Percentiles rank a stretch among this genome's conserved stretches.
Evolutionary conservation across 345 rosid genomes (phyloP).

Genomic region (Carallia pectinifolia): DNA sequence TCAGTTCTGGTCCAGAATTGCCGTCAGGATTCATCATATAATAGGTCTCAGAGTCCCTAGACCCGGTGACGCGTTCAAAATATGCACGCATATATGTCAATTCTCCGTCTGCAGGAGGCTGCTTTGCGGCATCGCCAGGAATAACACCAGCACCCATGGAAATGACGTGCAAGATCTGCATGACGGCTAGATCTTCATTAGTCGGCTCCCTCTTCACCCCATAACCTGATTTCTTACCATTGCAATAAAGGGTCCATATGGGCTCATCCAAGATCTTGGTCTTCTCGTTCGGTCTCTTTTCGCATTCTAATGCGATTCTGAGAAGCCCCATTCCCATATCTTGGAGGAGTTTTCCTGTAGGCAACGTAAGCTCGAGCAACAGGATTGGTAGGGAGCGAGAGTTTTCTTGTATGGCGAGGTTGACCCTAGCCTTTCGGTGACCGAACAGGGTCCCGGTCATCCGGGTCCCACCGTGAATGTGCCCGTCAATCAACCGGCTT

Average conservation of each 20-base stretch:
- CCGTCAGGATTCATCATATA: conserved; percentile 84
- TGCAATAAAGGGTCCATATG: conserved; percentile 70
- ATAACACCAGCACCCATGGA: conserved; percentile 86
- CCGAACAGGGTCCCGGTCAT: conserved; percentile 80
- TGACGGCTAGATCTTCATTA: conserved; percentile 66
- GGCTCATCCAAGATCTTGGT: conserved; percentile 64
- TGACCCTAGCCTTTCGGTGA: conserved; percentile 58
- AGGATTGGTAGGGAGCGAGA: conserved; percentile 62
- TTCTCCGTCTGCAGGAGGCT: conserved; percentile 48
- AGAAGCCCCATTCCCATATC: conserved; percentile 72
- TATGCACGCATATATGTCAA: conserved; percentile 73
- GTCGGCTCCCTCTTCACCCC: conserved; percentile 73
- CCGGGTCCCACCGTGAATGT: conserved; percentile 76
- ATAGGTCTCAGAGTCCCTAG: conserved; percentile 83
- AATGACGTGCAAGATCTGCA: conserved; percentile 71
- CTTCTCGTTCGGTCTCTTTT: conserved; percentile 61
- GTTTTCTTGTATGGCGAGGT: conserved; percentile 70
- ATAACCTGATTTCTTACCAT: conserved; percentile 72
- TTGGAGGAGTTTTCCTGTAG: conserved; percentile 71
- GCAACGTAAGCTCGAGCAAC: conserved; percentile 62
- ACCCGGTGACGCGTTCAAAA: conserved; percentile 76
- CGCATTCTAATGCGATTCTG: conserved; percentile 76
- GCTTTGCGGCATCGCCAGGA: conserved; percentile 40
- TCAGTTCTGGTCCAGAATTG: conserved; percentile 66
- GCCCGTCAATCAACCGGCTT: conserved; percentile 42